Conservation (phyloP, 352 stramenopile species). For the Globisporangium yorkense region DNA sequence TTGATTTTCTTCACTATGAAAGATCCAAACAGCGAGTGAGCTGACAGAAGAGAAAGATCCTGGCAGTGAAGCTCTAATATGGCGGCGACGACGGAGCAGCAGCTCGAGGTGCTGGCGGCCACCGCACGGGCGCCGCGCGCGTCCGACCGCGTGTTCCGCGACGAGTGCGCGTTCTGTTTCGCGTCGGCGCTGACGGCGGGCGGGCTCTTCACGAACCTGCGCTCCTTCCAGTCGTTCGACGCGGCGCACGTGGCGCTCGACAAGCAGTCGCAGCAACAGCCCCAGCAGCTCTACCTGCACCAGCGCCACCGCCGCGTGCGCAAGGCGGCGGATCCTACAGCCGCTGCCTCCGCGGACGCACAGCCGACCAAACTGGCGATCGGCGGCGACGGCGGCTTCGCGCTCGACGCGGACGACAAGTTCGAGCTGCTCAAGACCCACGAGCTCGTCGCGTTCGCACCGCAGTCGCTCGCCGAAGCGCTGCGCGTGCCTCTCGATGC, state of each 20-base stretch:
- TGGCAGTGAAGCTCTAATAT: not conserved
- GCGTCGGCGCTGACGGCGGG: slow-evolving; percentile 72
- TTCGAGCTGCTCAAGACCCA: slow-evolving; percentile 82
- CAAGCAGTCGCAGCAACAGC: slow-evolving; percentile 13
- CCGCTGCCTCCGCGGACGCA: not conserved
- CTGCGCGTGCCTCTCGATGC: slow-evolving; percentile 27
- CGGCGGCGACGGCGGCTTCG: slow-evolving; percentile 94
- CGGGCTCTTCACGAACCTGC: slow-evolving; percentile 91
- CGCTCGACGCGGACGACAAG: slow-evolving; percentile 79
- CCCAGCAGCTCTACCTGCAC: slow-evolving; percentile 69
- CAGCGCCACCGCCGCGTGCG: slow-evolving; percentile 46
- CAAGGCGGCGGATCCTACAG: not conserved
- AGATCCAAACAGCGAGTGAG: not conserved
- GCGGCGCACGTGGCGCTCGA: slow-evolving; percentile 59
- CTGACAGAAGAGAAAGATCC: not conserved
- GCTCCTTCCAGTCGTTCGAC: slow-evolving; percentile 91
- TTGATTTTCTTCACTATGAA: not conserved
- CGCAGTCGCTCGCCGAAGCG: slow-evolving; percentile 32
- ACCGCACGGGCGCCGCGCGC: slow-evolving; percentile 44
- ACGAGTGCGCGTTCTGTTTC: slow-evolving; percentile 98
- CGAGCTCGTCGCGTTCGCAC: slow-evolving; percentile 67
- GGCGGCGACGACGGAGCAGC: not conserved
- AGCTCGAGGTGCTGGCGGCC: slow-evolving; percentile 22
- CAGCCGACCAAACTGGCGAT: slow-evolving; percentile 93
- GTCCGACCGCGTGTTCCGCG: slow-evolving; percentile 89